These are phyloP conservation scores for Fusarium sp. DNA, from an alignment of 2,329 filamentous ascomycete species.

Conservation along the genomic window DNA sequence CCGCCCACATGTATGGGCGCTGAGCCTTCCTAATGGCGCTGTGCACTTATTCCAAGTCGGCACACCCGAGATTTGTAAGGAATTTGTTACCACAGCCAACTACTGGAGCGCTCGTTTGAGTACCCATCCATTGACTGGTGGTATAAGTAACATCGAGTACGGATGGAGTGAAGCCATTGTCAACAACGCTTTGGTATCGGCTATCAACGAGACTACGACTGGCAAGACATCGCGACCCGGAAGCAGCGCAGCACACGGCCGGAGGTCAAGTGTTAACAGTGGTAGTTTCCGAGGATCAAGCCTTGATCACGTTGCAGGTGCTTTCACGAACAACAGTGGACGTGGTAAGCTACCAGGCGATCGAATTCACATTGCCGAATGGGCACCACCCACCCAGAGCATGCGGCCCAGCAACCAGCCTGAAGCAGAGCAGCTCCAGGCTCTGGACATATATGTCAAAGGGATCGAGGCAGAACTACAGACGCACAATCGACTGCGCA, in stretches of 20 bases:
- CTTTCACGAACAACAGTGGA: constrained; percentile 59
- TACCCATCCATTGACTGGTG: constrained; percentile 90
- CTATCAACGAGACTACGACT: constrained; percentile 58
- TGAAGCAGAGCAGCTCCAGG: constrained; percentile 82
- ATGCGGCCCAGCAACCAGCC: constrained; percentile 82
- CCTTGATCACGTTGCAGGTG: constrained; percentile 66
- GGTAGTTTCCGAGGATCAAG: constrained; percentile 63
- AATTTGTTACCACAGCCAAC: constrained; percentile 94
- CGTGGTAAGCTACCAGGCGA: constrained; percentile 79
- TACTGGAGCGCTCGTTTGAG: constrained; percentile 97
- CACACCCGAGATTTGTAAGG: constrained; percentile 90
- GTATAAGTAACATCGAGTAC: constrained; percentile 96
- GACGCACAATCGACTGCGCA: constrained; percentile 86
- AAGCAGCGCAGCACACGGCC: constrained; percentile 56
- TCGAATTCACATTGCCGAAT: constrained; percentile 82
- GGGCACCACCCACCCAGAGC: constrained; percentile 87
- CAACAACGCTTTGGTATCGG: constrained; percentile 62
- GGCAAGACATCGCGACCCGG: constrained; percentile 56
- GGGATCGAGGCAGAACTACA: constrained; percentile 86
- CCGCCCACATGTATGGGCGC: constrained; percentile 90
- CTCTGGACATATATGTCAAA: constrained; percentile 79
- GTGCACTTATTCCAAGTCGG: constrained; percentile 99
- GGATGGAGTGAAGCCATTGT: constrained; percentile 92
- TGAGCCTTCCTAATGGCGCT: constrained; percentile 89
- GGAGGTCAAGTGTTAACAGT: constrained; percentile 57